Evolutionary conservation across 1,284 basidiomycete genomes (phyloP), one percentile per base, ranked within the genome.

Genomic region (Erythrobasidium hasegawianum): DNA sequence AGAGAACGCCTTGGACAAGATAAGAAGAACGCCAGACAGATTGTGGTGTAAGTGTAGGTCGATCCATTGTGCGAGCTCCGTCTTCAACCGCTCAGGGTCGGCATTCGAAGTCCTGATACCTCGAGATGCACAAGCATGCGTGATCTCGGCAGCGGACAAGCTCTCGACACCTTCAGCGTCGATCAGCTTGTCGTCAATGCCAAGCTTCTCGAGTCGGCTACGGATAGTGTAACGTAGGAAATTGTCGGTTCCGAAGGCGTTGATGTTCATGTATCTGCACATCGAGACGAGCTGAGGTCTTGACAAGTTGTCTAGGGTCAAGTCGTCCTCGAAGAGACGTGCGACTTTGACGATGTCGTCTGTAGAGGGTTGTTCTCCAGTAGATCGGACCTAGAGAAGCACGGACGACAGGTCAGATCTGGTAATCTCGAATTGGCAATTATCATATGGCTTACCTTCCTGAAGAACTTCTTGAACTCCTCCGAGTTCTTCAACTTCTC

Each of bases 381-480:
- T 98, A 8, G 90, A 89, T 64, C 95, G 88, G 68, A 97, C 89
- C 33, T 33, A n/a, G n/a, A n/a, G n/a, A n/a, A n/a, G n/a, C n/a
- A n/a, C n/a, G n/a, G n/a, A 86, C 88, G 71, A 11, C 4, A 8
- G 2, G 20, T 2, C n/a, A 26, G 5, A n/a, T n/a, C n/a, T n/a
- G n/a, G n/a, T n/a, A n/a, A n/a, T n/a, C n/a, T n/a, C n/a, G n/a
- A n/a, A n/a, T n/a, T n/a, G n/a, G n/a, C n/a, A n/a, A n/a, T n/a
- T 1, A 55, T 55, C n/a, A 29, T 29, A 8, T 26, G 18, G 33
- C 33, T 33, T 11, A 33, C 33, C 81, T 98, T 98, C 76, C 92
- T 86, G 87, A 98, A 99, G 80, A 99, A 98, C 78, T 97, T 92
- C 76, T 97, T 97, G 83, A 98, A 98, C 61, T 93, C 91, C 69